phyloP scores from a whole-genome alignment of 108 stramenopile species.

The Discostella stelligeroides region DNA sequence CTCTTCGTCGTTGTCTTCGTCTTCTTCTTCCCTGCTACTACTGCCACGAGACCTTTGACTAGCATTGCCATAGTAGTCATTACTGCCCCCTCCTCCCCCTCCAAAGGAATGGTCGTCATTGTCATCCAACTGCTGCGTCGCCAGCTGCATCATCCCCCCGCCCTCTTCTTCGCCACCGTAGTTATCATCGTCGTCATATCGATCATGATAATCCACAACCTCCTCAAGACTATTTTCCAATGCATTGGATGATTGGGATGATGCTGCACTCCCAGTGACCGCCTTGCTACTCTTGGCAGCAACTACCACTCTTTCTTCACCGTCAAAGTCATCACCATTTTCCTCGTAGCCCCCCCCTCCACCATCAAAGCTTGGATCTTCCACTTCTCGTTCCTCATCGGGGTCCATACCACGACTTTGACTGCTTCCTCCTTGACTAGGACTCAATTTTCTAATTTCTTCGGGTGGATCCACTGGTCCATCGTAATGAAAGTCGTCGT shows the following conservation, averaged over 20 bases:
- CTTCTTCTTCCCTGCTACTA: conserved; percentile 2
- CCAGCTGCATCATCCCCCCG: conserved; percentile 31
- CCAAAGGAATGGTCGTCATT: conserved; percentile 19
- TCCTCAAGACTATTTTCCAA: conserved; percentile 50
- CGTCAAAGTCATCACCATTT: too few species aligned
- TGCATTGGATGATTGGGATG: conserved; percentile 6
- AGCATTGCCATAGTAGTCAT: conserved; percentile 6
- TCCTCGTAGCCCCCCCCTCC: too few species aligned
- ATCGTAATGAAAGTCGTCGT: not conserved
- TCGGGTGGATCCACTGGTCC: conserved; percentile 41
- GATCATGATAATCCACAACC: conserved; percentile 31
- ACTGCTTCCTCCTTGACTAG: not conserved
- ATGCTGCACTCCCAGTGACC: too few species aligned
- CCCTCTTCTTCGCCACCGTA: conserved; percentile 40
- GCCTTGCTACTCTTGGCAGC: too few species aligned
- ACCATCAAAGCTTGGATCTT: conserved; percentile 18
- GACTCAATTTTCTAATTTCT: conserved; percentile 10
- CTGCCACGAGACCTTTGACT: conserved; percentile 3
- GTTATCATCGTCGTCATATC: conserved; percentile 41
- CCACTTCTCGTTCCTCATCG: conserved; percentile 12
- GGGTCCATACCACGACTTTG: conserved; percentile 44
- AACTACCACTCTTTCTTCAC: too few species aligned
- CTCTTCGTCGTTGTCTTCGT: conserved; percentile 22
- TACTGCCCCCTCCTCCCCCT: conserved; percentile 28
- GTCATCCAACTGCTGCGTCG: conserved; percentile 21